Evolutionary conservation across 2,329 filamentous ascomycete genomes (phyloP).

Genomic region (Aquanectria penicillioides): DNA sequence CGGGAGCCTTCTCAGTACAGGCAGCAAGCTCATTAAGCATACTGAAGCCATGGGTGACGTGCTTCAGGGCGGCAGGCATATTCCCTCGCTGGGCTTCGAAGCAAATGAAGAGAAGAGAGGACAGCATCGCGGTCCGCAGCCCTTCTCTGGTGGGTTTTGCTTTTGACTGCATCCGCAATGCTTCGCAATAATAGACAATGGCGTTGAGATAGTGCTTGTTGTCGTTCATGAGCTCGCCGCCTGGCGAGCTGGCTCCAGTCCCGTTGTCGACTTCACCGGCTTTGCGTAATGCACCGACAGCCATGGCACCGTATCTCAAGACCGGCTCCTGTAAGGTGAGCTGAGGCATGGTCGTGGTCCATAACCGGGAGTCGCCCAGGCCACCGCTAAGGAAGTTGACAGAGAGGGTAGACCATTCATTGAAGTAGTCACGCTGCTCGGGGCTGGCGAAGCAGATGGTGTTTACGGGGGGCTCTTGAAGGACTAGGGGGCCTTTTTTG

Average conservation of each 20-base stretch:
- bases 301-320: conserved; percentile 52
- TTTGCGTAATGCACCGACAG: conserved; percentile 51
- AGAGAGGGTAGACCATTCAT: conserved; percentile 50
- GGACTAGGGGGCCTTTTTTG: conserved; percentile 42
- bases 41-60: conserved; percentile 52
- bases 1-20: conserved; percentile 48
- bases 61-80: conserved; percentile 51
- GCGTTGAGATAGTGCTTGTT: conserved; percentile 54
- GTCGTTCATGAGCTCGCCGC: conserved; percentile 30
- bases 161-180: conserved; percentile 51
- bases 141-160: conserved; percentile 49
- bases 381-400: conserved; percentile 49
- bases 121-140: conserved; percentile 50
- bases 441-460: conserved; percentile 46
- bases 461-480: conserved; percentile 48
- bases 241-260: conserved; percentile 27
- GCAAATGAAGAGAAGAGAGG: conserved; percentile 53
- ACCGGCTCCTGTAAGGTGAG: conserved; percentile 50
- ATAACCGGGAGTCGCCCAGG: conserved; percentile 47
- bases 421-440: conserved; percentile 50
- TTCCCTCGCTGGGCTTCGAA: conserved; percentile 54
- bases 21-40: conserved; percentile 52
- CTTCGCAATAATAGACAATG: conserved; percentile 53
- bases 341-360: conserved; percentile 54
- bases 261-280: conserved; percentile 42